Base-by-base conservation (phyloP, 441 rosid genomes). In the Croton laevigatus region DNA sequence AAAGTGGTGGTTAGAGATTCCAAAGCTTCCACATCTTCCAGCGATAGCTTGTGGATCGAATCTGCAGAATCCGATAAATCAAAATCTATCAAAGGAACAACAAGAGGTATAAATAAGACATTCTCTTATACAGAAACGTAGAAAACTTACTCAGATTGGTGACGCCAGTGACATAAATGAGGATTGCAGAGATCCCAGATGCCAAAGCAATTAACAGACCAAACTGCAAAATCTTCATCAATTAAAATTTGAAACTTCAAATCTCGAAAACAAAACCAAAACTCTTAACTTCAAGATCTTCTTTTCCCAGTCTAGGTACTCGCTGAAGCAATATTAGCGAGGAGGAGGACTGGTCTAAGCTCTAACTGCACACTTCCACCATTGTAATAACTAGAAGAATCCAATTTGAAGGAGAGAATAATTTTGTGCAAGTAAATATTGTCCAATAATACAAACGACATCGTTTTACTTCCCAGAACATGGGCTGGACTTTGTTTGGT, bases 101-200 rank as follows among this genome's bases (percentile, higher is more conserved):
- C 38, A 54, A n/a, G 46, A 42, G 19, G 3, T 7, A 16, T 40
- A 62, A 16, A 14, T 13, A 5, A 77, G 12, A 71, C 16, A 53
- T 53, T 58, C 23, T 36, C 45, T 34, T 2, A 57, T 48, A 40
- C 12, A 69, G 27, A 17, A 65, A 53, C 59, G 0, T 27, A 37
- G 19, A 71, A 37, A 27, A 72, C 79, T 53, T 75, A 92, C 98
- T 72, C 63, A 82, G 82, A 82, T 78, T 75, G 57, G 97, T 83
- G 80, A 93, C 82, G 74, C 96, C 97, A 74, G 82, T 68, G 75
- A 91, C 79, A 82, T 88, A 93, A 75, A 95, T 84, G 82, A 91
- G 78, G 71, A 95, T 87, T 22, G 91, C 95, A 4, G 87, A 84
- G 71, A 89, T 32, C 40, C 98, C 96, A 65, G 93, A 91, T 14